Base-by-base conservation (phyloP, 2,329 filamentous ascomycete species). In the Hypoxylon sp. region DNA sequence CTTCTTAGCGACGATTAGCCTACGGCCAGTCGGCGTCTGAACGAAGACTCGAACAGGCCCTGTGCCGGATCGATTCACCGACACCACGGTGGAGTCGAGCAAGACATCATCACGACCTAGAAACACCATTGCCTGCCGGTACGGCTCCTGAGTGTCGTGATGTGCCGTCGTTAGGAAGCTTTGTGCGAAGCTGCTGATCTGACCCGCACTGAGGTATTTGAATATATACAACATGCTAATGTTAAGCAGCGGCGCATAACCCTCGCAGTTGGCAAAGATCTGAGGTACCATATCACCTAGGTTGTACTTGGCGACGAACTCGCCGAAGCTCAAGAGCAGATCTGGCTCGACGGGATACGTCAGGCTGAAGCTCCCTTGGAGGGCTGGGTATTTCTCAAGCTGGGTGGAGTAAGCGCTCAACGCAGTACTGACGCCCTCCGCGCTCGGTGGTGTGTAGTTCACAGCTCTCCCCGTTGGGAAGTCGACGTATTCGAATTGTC, bases 1-100 rank as follows among this genome's bases (percentile, higher is more conserved):
- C 53, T 80, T 78, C 33, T 77, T 77, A 2, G 79, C 79, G 45
- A 73, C 61, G 44, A 84, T 74, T 11, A 76, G 65, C 51, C 73
- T 75, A 0, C 30, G 59, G 2, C 78, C 77, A 2, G 66, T 55
- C 6, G 77, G 70, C 2, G 78, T 77, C 36, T 64, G 54, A 9
- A 77, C 74, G 5, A 18, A 18, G 8, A 73, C 50, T 9, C 82
- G 59, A 12, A 45, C 36, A 11, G 57, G 20, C n/a, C 46, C 46
- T 18, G 46, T 20, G n/a, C 30, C 24, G 4, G 28, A 33, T 50
- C 46, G 46, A 20, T 28, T 11, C 18, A 28, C 46, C 3, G n/a
- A 32, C n/a, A 16, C 11, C 26, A 72, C 52, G 5, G 57, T 56
- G 8, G 66, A 49, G 28, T 48, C 33, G 9, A 66, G 26, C 2